phyloP scores from a whole-genome alignment of 2,329 filamentous ascomycete genomes.

The Coccinonectria pachysandricola region DNA sequence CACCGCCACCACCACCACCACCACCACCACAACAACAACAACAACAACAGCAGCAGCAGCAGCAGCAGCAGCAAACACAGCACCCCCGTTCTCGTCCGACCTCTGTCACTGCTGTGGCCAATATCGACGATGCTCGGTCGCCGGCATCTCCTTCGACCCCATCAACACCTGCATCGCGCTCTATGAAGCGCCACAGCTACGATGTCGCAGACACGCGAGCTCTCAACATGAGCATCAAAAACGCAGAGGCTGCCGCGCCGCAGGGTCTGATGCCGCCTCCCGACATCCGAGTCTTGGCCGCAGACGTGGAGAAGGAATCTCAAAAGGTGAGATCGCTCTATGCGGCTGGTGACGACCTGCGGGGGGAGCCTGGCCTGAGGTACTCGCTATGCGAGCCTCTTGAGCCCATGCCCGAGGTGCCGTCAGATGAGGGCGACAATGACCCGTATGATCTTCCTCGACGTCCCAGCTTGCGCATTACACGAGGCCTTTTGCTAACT shows the following conservation, averaged over 20 bases:
- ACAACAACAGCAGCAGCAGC: too few relatives aligned
- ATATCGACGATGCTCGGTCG: constrained; percentile 1
- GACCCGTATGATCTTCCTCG: constrained; percentile 49
- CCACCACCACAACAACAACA: constrained; percentile 7
- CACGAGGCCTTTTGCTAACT: constrained; percentile 22
- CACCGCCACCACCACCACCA: constrained; percentile 2
- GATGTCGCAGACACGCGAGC: constrained; percentile 15
- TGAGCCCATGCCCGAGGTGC: constrained; percentile 40
- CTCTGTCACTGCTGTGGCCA: constrained; percentile 4
- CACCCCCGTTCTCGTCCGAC: constrained; percentile 14
- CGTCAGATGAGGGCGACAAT: constrained; percentile 41
- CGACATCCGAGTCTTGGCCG: constrained; percentile 42
- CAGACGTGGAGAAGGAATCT: constrained; percentile 51
- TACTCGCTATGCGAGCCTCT: constrained; percentile 38
- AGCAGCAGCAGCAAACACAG: constrained; percentile 7
- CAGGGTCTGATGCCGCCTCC: constrained; percentile 24
- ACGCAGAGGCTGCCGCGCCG: constrained; percentile 7
- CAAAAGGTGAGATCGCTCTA: constrained; percentile 60
- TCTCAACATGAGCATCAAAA: constrained; percentile 3
- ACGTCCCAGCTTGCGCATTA: constrained; percentile 13
- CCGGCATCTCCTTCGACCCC: constrained; percentile 9
- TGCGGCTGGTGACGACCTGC: constrained; percentile 43
- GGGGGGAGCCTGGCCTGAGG: constrained; percentile 41
- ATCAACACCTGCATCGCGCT: constrained; percentile 14
- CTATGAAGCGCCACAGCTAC: constrained; percentile 13